Base-by-base conservation (phyloP, 176 grass and related monocot genomes). In the Avena eriantha region DNA sequence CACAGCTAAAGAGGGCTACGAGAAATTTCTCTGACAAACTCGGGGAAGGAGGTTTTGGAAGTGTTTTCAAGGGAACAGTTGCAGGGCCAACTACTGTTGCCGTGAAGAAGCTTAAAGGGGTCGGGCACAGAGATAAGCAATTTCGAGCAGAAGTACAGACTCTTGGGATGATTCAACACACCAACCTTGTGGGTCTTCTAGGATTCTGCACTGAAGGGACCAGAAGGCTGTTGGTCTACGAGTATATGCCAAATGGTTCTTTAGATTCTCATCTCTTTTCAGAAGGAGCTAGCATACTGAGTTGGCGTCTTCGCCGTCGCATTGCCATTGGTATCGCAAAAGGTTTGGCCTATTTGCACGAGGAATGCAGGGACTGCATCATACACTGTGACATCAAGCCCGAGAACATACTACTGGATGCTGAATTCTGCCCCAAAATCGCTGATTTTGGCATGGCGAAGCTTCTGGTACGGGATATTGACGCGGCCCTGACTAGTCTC, bases 351-450 rank as follows among this genome's bases (percentile, higher is more conserved):
- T 92, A 92, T 82, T 56, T 89, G 31, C 90, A 89, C 22, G 90
- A 92, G 18, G 61, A 89, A 69, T 92, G 90, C 36, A 80, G 72
- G 19, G 87, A 88, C 15, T 88, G 86, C 70, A 89, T 92, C 61
- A 92, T 92, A 77, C 83, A 92, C 41, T 92, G 86, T 21, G 90
- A 92, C 24, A 89, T 92, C 13, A 92, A 89, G 61, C 90, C 71
- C 21, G 86, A 89, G 8, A 92, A 92, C 78, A 69, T 92, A 45
- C 72, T 92, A 1, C 31, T 92, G 1, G 78, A 89, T 79, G 78
- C 67, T 8, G 24, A 36, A 19, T 82, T 89, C 24, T 22, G 8
- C n/a, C 82, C 86, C 8, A 92, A 92, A 77, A 92, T 92, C 63
- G 82, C 86, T 0, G 90, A 92, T 79, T 92, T 92, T 54, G 86